phyloP scores from a whole-genome alignment of 495 filamentous ascomycete species.

The Pseudoneurospora amorphoporcata region DNA sequence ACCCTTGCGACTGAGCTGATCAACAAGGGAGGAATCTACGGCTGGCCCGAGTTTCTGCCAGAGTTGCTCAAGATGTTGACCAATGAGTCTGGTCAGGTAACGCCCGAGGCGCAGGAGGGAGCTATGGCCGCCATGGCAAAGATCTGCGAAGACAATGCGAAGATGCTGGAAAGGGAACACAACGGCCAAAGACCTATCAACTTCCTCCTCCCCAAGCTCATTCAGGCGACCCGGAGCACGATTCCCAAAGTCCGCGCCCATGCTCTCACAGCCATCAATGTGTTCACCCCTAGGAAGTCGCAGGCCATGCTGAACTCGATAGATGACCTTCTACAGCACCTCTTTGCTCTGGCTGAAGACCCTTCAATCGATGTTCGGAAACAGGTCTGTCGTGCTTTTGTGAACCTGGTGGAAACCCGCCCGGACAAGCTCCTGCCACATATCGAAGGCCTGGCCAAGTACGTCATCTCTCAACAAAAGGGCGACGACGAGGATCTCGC shows the following conservation, averaged over 20 bases:
- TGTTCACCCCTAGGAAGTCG: slow-evolving; percentile 76
- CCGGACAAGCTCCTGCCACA: slow-evolving; percentile 86
- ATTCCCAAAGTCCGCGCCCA: slow-evolving; percentile 64
- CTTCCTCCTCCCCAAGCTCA: slow-evolving; percentile 82
- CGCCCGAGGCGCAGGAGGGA: slow-evolving; percentile 72
- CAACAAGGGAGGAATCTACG: slow-evolving; percentile 69
- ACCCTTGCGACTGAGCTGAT: slow-evolving; percentile 95
- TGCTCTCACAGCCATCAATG: slow-evolving; percentile 75
- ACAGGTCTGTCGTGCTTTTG: slow-evolving; percentile 88
- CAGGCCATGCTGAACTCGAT: slow-evolving; percentile 66
- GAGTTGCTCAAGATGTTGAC: slow-evolving; percentile 66
- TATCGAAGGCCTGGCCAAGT: slow-evolving; percentile 81
- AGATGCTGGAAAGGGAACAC: slow-evolving; percentile 75
- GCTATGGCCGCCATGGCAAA: slow-evolving; percentile 88
- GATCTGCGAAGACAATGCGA: slow-evolving; percentile 93
- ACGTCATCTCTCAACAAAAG: slow-evolving; percentile 82
- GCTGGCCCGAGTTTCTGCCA: slow-evolving; percentile 83
- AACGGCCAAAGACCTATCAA: slow-evolving; percentile 76
- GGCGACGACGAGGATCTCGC: slow-evolving; percentile 86
- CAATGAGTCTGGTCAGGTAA: slow-evolving; percentile 57
- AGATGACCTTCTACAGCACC: slow-evolving; percentile 65
- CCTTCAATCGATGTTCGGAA: slow-evolving; percentile 66
- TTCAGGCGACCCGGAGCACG: slow-evolving; percentile 70
- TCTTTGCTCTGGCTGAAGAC: slow-evolving; percentile 75
- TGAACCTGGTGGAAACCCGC: slow-evolving; percentile 80